A percentile compares a stretch with the other conserved stretches of the same genome.
These are phyloP conservation scores for Leptosphaerulina australis DNA, from an alignment of 2,329 filamentous ascomycete genomes.

Conservation along the genomic window DNA sequence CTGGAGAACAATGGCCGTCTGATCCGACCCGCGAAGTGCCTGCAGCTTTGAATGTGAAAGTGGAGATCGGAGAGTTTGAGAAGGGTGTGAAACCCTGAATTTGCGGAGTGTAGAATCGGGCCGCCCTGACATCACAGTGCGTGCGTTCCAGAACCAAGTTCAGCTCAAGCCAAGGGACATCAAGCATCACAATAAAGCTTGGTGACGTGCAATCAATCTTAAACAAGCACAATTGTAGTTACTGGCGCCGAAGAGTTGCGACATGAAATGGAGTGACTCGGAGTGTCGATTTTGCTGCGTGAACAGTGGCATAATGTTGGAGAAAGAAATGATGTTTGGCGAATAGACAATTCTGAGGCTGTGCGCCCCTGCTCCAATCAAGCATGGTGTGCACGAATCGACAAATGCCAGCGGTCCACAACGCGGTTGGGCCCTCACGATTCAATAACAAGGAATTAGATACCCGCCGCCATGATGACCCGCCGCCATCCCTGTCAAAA, in stretches of 20 bases:
- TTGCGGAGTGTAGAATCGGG: conserved; percentile 11
- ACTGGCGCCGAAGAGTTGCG: background rate
- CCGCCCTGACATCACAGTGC: conserved; percentile 30
- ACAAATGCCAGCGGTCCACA: conserved; percentile 14
- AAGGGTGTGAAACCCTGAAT: conserved; percentile 8
- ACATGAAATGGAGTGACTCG: conserved; percentile 5
- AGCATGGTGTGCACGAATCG: conserved; percentile 15
- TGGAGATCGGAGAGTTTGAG: conserved; percentile 17
- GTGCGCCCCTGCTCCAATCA: conserved; percentile 12
- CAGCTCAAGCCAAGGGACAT: conserved; percentile 28
- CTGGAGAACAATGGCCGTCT: conserved; percentile 16
- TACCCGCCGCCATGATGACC: conserved; percentile 27
- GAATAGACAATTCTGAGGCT: conserved; percentile 15
- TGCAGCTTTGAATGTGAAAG: conserved; percentile 10
- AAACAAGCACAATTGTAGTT: conserved; percentile 10
- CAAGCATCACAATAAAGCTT: conserved; percentile 37
- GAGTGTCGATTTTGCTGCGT: conserved; percentile 8
- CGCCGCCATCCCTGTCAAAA: conserved; percentile 10
- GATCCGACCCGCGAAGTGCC: conserved; percentile 15
- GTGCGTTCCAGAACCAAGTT: conserved; percentile 23
- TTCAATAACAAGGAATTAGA: conserved; percentile 32
- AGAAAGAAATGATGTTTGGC: conserved; percentile 6
- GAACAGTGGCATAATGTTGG: conserved; percentile 8
- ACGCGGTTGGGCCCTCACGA: conserved; percentile 7
- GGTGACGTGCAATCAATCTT: conserved; percentile 31